phyloP scores from a whole-genome alignment of 2,329 filamentous ascomycete genomes.

The Harringtonia lauricola region DNA sequence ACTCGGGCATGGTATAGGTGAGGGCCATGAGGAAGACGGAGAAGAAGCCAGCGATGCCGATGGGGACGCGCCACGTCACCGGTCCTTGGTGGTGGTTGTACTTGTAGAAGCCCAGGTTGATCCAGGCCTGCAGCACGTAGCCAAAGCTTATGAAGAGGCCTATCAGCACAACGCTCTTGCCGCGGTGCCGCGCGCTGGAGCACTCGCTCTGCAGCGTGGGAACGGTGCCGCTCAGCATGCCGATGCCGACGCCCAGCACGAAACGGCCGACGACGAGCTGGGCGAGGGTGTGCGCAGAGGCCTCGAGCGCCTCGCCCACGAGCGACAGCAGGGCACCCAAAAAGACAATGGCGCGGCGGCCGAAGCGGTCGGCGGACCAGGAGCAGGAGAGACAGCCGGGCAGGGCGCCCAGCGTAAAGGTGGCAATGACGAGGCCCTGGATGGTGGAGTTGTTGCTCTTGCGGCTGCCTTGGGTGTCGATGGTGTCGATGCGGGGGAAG shows the following conservation, averaged over 20 bases:
- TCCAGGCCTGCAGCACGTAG: conserved; percentile 9
- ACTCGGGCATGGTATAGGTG: conserved; percentile 44
- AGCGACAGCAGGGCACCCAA: conserved; percentile 21
- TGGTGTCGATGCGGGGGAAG: conserved; percentile 38
- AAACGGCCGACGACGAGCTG: conserved; percentile 40
- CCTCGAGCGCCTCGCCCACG: conserved; percentile 35
- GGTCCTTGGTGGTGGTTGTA: not conserved
- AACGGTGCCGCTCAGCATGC: conserved; percentile 35
- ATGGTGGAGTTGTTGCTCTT: conserved; percentile 27
- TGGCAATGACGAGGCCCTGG: conserved; percentile 15
- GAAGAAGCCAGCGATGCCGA: conserved; percentile 34
- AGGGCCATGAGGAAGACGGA: conserved; percentile 16
- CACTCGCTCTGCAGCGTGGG: conserved; percentile 17
- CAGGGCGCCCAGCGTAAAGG: conserved; percentile 14
- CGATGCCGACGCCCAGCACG: conserved; percentile 35
- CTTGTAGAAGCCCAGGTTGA: conserved; percentile 4
- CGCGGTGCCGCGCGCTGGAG: conserved; percentile 12
- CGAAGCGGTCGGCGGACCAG: conserved; percentile 33
- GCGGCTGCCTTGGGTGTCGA: conserved; percentile 26
- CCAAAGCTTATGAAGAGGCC: conserved; percentile 11
- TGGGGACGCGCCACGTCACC: conserved; percentile 23
- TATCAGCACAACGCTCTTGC: conserved; percentile 14
- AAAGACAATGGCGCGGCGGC: conserved; percentile 19
- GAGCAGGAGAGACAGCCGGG: conserved; percentile 13
- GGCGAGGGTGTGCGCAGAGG: conserved; percentile 30